phyloP scores from a whole-genome alignment of 2,329 filamentous ascomycete genomes.

The Fusarium devonianum region DNA sequence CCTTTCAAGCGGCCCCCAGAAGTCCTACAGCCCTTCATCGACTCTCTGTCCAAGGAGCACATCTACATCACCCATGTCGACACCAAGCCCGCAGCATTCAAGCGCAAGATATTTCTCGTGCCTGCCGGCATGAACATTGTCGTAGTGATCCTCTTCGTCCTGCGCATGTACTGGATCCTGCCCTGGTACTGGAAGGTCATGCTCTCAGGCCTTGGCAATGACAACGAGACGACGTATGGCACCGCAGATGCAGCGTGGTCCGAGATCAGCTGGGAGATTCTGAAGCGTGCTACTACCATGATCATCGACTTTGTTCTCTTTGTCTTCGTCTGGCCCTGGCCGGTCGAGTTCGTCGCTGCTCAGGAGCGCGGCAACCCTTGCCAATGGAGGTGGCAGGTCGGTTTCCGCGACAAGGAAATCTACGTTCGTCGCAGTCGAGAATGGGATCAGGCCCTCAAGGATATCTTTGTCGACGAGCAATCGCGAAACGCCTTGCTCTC shows the following conservation, averaged over 20 bases:
- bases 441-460: slow-evolving; percentile 70
- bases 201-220: slow-evolving; percentile 68
- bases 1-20: slow-evolving; percentile 74
- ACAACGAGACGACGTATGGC: slow-evolving; percentile 72
- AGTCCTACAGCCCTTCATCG: slow-evolving; percentile 70
- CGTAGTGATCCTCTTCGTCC: slow-evolving; percentile 69
- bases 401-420: slow-evolving; percentile 81
- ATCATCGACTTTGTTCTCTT: slow-evolving; percentile 76
- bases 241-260: slow-evolving; percentile 62
- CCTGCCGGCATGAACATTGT: slow-evolving; percentile 78
- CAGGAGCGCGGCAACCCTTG: slow-evolving; percentile 66
- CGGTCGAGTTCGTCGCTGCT: slow-evolving; percentile 73
- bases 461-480: slow-evolving; percentile 60
- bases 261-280: slow-evolving; percentile 63
- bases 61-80: slow-evolving; percentile 90
- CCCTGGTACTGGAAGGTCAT: slow-evolving; percentile 78
- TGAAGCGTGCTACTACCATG: slow-evolving; percentile 69
- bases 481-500: slow-evolving; percentile 66
- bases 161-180: slow-evolving; percentile 72
- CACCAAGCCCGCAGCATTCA: slow-evolving; percentile 71
- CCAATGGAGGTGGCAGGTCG: slow-evolving; percentile 75
- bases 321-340: slow-evolving; percentile 76
- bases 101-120: slow-evolving; percentile 82
- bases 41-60: slow-evolving; percentile 69
- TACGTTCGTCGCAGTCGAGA: slow-evolving; percentile 79